phyloP scores from a whole-genome alignment of 257 asterid species.

The Nicotiana tabacum region DNA sequence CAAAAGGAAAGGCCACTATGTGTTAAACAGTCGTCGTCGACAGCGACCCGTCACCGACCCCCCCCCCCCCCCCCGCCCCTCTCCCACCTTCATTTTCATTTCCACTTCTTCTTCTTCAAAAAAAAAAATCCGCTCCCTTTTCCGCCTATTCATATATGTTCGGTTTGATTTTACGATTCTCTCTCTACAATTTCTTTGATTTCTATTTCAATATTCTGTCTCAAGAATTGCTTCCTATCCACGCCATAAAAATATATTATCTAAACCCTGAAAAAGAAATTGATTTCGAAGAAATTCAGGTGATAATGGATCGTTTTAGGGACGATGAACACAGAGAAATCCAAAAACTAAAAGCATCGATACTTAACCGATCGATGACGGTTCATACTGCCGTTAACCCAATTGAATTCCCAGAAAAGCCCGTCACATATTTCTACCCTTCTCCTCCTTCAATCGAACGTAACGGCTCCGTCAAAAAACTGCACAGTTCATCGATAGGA shows the following conservation, averaged over 20 bases:
- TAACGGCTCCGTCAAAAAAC: conserved; percentile 48
- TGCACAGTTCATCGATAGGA: conserved; percentile 50
- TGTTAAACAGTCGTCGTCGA: background rate
- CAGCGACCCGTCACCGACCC: background rate
- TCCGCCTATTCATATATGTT: background rate
- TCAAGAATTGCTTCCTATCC: background rate
- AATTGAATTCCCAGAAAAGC: background rate
- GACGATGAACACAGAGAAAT: background rate
- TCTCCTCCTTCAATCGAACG: conserved; percentile 37
- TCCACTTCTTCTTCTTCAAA: background rate
- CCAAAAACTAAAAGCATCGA: background rate
- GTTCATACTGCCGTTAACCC: background rate
- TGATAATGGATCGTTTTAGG: conserved; percentile 6
- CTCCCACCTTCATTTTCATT: background rate
- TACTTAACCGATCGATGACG: background rate
- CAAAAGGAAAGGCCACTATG: background rate
- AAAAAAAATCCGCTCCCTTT: background rate
- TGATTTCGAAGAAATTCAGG: background rate
- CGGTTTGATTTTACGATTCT: background rate
- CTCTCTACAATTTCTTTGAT: background rate
- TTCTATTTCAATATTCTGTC: background rate
- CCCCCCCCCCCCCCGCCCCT: background rate
- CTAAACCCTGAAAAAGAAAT: background rate
- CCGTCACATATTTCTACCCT: background rate
- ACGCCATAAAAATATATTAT: background rate